These are phyloP conservation scores for Lotmaria passim DNA, from an alignment of 208 protist species.

Conservation along the genomic window DNA sequence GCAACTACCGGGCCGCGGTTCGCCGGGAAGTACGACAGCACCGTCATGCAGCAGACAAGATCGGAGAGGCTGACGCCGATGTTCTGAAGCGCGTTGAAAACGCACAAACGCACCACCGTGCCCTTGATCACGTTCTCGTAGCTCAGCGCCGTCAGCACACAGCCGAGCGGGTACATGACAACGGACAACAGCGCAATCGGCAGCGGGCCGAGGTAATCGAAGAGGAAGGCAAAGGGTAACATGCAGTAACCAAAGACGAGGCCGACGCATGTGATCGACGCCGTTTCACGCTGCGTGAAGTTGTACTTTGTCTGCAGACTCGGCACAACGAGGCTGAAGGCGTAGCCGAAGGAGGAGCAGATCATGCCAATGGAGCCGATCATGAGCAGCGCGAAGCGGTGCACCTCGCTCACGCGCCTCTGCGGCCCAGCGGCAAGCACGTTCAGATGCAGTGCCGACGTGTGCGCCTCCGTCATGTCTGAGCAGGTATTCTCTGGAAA, in stretches of 20 bases:
- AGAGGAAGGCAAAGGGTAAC: conserved; percentile 48
- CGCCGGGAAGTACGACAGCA: conserved; percentile 55
- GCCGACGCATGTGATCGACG: conserved; percentile 54
- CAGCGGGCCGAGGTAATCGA: conserved; percentile 54
- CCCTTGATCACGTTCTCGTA: conserved; percentile 46
- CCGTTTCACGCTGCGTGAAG: conserved; percentile 56
- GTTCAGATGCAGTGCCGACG: conserved; percentile 4
- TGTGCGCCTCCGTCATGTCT: neutral
- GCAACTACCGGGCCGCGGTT: conserved; percentile 53
- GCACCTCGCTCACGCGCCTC: conserved; percentile 35
- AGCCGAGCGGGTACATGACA: conserved; percentile 39
- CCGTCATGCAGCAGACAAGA: conserved; percentile 38
- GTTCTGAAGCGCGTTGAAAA: conserved; percentile 43
- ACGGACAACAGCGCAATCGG: conserved; percentile 38
- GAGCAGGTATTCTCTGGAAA: too few species aligned
- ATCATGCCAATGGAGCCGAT: conserved; percentile 47
- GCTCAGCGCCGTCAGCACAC: conserved; percentile 41
- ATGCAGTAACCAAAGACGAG: conserved; percentile 44
- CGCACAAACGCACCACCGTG: conserved; percentile 36
- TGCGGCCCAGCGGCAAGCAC: conserved; percentile 23
- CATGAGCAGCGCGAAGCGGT: conserved; percentile 50
- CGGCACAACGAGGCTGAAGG: conserved; percentile 56
- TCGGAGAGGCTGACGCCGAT: conserved; percentile 45
- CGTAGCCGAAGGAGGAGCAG: conserved; percentile 50
- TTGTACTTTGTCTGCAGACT: conserved; percentile 51